Base-by-base conservation (phyloP, 2,329 filamentous ascomycete species). In the Xylaria polymorpha region DNA sequence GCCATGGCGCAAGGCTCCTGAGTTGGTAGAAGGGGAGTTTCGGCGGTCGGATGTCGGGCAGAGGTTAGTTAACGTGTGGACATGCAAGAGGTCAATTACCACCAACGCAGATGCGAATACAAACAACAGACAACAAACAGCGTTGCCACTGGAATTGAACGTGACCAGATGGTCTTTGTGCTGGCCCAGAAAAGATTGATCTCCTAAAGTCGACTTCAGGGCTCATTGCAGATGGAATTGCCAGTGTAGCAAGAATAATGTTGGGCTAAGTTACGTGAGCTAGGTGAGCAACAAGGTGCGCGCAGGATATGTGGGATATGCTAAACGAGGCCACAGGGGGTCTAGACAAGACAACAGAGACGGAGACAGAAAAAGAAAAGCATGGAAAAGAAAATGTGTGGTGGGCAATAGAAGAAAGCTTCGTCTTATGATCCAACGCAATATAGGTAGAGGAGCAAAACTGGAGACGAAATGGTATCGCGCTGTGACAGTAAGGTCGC, bases 1-100 rank as follows among this genome's bases (percentile, higher is more conserved):
- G 82, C 79, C 81, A 84, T 85, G 44, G 67, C 74, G 57, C 63
- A 65, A 25, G 25, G 61, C 43, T 44, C 48, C 20, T 55, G 57
- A 71, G 50, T 55, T 58, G 69, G 50, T 56, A 64, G 53, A 67
- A 60, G 63, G 61, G 61, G 58, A 67, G 58, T 39, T 20, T 51
- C 43, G 48, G 39, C 39, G 44, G 32, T 15, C 32, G 35, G 37
- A 20, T 39, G 32, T 37, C 12, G 9, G n/a, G 51, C 20, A 14
- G n/a, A 18, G 39, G 48, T 46, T n/a, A 41, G 35, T 35, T n/a
- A 51, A 44, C 51, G 35, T 43, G 53, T 57, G 22, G 18, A 32
- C 29, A 35, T 14, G 18, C 22, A 57, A 57, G 20, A 51, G 20
- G 29, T 53, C 9, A 32, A 35, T 35, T 35, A 9, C 35, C 10